These are phyloP conservation scores for Chionographis japonica DNA, from an alignment of 106 monocot species.

Conservation along the genomic window DNA sequence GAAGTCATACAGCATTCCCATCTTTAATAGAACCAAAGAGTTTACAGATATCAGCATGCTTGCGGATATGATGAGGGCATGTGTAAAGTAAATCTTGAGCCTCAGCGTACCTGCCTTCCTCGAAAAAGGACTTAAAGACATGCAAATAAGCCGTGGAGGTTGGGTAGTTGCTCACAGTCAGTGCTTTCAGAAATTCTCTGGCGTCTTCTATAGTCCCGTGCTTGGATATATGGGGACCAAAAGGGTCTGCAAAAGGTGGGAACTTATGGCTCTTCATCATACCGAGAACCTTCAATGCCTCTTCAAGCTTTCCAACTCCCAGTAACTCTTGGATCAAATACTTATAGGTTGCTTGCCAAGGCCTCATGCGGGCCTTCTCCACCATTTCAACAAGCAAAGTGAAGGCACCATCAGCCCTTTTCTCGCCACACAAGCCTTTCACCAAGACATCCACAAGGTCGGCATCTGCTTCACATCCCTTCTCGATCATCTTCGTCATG, in stretches of 20 bases:
- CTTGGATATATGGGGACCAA: slow-evolving; percentile 62
- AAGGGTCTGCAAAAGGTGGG: slow-evolving; percentile 77
- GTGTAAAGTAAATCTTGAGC: slow-evolving; percentile 81
- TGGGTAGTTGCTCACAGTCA: slow-evolving; percentile 58
- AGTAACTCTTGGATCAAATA: slow-evolving; percentile 60
- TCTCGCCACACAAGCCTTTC: slow-evolving; percentile 53
- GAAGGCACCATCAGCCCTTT: slow-evolving; percentile 33
- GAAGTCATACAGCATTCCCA: slow-evolving; percentile 15
- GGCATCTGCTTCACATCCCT: slow-evolving; percentile 46
- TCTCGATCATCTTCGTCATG: slow-evolving; percentile 63
- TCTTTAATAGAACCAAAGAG: slow-evolving; percentile 64
- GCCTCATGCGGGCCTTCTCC: slow-evolving; percentile 40
- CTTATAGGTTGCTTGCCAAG: slow-evolving; percentile 82
- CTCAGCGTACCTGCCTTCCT: slow-evolving; percentile 73
- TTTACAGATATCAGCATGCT: slow-evolving; percentile 50
- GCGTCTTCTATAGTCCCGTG: slow-evolving; percentile 81
- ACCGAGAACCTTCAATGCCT: slow-evolving; percentile 55
- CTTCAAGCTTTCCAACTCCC: slow-evolving; percentile 47
- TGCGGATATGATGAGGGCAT: slow-evolving; percentile 80
- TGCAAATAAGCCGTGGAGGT: slow-evolving; percentile 50
- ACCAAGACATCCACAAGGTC: slow-evolving; percentile 72
- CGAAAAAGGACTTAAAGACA: slow-evolving; percentile 72
- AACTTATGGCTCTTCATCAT: slow-evolving; percentile 68
- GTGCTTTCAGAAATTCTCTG: slow-evolving; percentile 45
- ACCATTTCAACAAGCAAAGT: slow-evolving; percentile 56